Evolutionary conservation across 768 basidiomycete species (phyloP).

Genomic region (Ramaria rubella): DNA sequence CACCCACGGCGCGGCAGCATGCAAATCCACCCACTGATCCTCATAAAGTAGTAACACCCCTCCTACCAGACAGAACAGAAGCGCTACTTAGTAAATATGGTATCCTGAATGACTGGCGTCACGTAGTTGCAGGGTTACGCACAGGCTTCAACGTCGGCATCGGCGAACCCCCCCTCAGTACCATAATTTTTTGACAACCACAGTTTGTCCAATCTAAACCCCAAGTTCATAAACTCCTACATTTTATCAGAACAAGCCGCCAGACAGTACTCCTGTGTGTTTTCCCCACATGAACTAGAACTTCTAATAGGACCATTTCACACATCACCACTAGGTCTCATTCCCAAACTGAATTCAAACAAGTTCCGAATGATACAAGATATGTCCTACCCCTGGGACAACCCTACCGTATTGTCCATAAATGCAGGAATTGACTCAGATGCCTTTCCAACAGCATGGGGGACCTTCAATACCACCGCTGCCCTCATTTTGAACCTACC

Average conservation of each 20-base stretch:
- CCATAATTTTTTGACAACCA: too few species aligned
- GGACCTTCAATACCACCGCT: slow-evolving; percentile 24
- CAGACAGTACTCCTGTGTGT: slow-evolving; percentile 14
- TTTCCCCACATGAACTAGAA: slow-evolving; percentile 15
- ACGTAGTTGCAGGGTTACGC: slow-evolving; percentile 26
- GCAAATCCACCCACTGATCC: slow-evolving; percentile 25
- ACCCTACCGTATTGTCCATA: slow-evolving; percentile 22
- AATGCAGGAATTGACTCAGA: slow-evolving; percentile 27
- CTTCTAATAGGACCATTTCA: slow-evolving; percentile 25
- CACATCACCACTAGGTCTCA: slow-evolving; percentile 24
- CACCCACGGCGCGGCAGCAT: slow-evolving; percentile 27
- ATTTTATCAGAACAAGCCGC: slow-evolving; percentile 8
- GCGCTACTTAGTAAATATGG: slow-evolving; percentile 11
- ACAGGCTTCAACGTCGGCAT: slow-evolving; percentile 34
- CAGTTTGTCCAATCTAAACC: slow-evolving; percentile 4
- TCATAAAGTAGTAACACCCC: slow-evolving; percentile 26
- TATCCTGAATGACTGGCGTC: slow-evolving; percentile 19
- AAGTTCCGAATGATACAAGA: slow-evolving; percentile 24
- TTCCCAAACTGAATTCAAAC: slow-evolving; percentile 17
- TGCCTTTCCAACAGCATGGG: slow-evolving; percentile 29
- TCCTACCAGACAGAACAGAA: slow-evolving; percentile 19
- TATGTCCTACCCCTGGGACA: slow-evolving; percentile 25
- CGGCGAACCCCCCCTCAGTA: slow-evolving; percentile 7
- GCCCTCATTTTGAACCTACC: too few species aligned
- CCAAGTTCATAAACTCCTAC: slow-evolving; percentile 3